A percentile compares a stretch with the other conserved stretches of the same genome.
phyloP scores from a whole-genome alignment of 1,284 basidiomycete genomes.

The Cystobasidiaceae sp. region DNA sequence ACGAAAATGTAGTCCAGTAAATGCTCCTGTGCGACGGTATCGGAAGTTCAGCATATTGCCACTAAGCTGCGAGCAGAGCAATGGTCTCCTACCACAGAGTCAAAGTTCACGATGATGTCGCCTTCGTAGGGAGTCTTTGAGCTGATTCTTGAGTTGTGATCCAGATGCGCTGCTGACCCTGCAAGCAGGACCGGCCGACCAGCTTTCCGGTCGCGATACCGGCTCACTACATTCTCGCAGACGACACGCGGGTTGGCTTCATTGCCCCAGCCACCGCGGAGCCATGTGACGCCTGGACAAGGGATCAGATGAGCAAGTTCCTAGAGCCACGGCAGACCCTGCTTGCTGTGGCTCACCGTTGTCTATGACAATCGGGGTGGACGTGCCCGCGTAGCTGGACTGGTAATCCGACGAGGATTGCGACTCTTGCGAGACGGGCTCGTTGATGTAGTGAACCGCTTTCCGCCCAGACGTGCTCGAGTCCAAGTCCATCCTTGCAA shows the following conservation, averaged over 20 bases:
- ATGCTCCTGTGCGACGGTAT: slow-evolving; percentile 65
- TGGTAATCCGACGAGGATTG: slow-evolving; percentile 11
- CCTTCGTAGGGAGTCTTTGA: slow-evolving; percentile 80
- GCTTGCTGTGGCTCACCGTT: slow-evolving; percentile 55
- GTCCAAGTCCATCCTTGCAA: background rate
- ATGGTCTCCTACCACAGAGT: slow-evolving; percentile 67
- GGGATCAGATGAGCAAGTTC: background rate
- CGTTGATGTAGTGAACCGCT: slow-evolving; percentile 28
- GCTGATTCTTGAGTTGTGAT: slow-evolving; percentile 72
- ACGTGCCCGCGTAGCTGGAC: slow-evolving; percentile 10
- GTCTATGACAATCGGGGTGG: slow-evolving; percentile 77
- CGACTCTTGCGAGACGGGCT: slow-evolving; percentile 4
- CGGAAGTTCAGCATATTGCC: background rate
- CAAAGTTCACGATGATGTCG: slow-evolving; percentile 80
- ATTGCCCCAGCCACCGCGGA: slow-evolving; percentile 78
- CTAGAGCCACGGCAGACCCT: background rate
- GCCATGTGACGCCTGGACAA: slow-evolving; percentile 60
- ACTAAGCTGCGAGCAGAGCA: background rate
- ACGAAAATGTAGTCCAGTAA: slow-evolving; percentile 88
- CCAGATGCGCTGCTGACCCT: slow-evolving; percentile 74
- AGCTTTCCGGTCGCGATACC: slow-evolving; percentile 79
- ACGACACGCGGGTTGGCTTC: slow-evolving; percentile 53
- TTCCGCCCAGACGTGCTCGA: slow-evolving; percentile 3
- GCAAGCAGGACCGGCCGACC: slow-evolving; percentile 76
- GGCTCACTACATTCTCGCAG: slow-evolving; percentile 67